Percentiles rank a stretch among this genome's conserved stretches.
Evolutionary conservation across 164 flowering plant genomes (phyloP).

Genomic region (Tetrastigma voinierianum): DNA sequence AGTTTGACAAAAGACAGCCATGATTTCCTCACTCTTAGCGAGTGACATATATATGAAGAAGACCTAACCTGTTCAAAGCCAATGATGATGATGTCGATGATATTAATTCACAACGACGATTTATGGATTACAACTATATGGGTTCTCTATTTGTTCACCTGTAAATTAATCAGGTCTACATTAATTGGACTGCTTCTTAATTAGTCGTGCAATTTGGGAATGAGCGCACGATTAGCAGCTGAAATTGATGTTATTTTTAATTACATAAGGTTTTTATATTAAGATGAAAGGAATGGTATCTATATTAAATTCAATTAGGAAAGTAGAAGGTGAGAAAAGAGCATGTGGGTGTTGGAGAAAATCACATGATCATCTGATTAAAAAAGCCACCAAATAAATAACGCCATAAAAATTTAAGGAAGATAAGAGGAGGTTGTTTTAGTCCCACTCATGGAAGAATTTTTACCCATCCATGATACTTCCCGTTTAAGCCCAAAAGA

Average conservation of each 20-base stretch:
- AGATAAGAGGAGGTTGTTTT: slow-evolving; percentile 8
- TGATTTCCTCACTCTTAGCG: slow-evolving; percentile 21
- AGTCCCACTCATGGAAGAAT: slow-evolving; percentile 24
- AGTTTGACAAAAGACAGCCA: slow-evolving; percentile 20
- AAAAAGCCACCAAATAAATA: slow-evolving; percentile 1
- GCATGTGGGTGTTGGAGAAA: slow-evolving; percentile 30
- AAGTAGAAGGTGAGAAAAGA: slow-evolving; percentile 15
- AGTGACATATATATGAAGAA: slow-evolving; percentile 1
- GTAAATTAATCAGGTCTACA: neutral
- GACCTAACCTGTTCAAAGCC: slow-evolving; percentile 10
- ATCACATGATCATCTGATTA: slow-evolving; percentile 21
- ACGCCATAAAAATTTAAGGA: slow-evolving; percentile 3
- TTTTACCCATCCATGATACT: slow-evolving; percentile 1
- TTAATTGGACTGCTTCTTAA: neutral
- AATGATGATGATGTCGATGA: slow-evolving; percentile 19
- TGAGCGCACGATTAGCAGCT: neutral
- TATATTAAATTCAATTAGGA: slow-evolving; percentile 1
- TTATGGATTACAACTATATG: neutral
- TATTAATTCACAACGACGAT: slow-evolving; percentile 6
- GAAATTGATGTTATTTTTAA: no score
- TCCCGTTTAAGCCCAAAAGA: slow-evolving; percentile 13
- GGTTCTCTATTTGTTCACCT: neutral
- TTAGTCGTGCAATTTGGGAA: neutral
- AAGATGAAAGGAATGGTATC: neutral
- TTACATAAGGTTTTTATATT: no score